Evolutionary conservation across 441 rosid species (phyloP).

Genomic region (Erysimum pusillum): DNA sequence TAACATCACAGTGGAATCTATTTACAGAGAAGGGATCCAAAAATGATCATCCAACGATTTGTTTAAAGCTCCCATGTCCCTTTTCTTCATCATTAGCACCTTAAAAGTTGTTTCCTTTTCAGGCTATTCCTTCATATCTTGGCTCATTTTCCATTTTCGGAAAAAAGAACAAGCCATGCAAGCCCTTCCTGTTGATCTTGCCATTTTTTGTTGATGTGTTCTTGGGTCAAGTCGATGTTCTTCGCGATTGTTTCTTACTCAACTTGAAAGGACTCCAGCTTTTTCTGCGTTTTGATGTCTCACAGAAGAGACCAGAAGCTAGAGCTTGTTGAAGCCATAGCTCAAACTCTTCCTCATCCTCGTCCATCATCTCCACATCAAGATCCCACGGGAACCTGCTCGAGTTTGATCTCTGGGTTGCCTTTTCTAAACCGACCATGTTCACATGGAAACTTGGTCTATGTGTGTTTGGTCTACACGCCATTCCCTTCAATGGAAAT

Average conservation of each 20-base stretch:
- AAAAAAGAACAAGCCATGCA: conserved; percentile 16
- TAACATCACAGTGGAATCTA: conserved; percentile 18
- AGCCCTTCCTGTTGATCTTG: conserved; percentile 13
- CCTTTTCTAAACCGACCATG: conserved; percentile 92
- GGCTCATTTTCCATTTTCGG: background rate
- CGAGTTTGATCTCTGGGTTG: conserved; percentile 80
- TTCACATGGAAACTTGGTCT: conserved; percentile 97
- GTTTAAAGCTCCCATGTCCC: conserved; percentile 27
- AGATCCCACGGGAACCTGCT: conserved; percentile 93
- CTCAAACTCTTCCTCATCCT: conserved; percentile 92
- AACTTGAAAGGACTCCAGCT: conserved; percentile 99
- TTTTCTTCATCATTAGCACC: conserved; percentile 25
- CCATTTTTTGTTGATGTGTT: conserved; percentile 24
- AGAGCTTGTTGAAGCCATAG: conserved; percentile 96
- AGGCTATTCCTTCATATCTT: background rate
- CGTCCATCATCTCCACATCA: conserved; percentile 95
- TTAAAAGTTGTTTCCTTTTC: conserved; percentile 1
- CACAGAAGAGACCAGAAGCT: conserved; percentile 94
- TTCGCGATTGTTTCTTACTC: conserved; percentile 90
- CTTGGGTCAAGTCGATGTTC: conserved; percentile 75
- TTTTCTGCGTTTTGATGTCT: conserved; percentile 88
- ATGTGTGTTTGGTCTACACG: conserved; percentile 95
- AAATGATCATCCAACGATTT: background rate
- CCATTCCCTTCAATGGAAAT: no score
- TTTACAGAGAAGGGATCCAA: conserved; percentile 33